These are phyloP conservation scores for Scutellaria galericulata DNA, from an alignment of 257 asterid species.

Conservation along the genomic window DNA sequence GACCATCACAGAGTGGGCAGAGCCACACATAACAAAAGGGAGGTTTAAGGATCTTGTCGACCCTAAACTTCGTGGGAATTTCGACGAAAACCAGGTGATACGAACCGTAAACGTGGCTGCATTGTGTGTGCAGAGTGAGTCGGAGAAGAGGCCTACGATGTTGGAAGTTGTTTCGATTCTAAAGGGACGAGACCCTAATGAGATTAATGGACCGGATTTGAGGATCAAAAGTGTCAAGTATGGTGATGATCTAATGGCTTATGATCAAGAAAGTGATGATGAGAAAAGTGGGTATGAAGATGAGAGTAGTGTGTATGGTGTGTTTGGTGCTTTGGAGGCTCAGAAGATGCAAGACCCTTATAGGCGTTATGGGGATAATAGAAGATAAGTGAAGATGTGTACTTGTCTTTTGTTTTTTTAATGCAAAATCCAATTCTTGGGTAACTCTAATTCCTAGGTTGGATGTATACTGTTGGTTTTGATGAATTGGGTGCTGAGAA, in stretches of 20 bases:
- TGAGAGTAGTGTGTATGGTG: slow-evolving; percentile 79
- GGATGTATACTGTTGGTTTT: neutral
- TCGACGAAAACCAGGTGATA: slow-evolving; percentile 58
- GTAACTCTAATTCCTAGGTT: no score
- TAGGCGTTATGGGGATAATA: slow-evolving; percentile 45
- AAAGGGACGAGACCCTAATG: slow-evolving; percentile 45
- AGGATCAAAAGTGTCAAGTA: slow-evolving; percentile 65
- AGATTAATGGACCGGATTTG: slow-evolving; percentile 18
- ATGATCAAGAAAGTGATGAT: slow-evolving; percentile 66
- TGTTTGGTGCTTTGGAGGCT: slow-evolving; percentile 68
- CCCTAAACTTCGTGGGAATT: slow-evolving; percentile 63
- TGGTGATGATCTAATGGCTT: slow-evolving; percentile 69
- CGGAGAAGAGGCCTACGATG: slow-evolving; percentile 79
- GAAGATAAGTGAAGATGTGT: slow-evolving; percentile 28
- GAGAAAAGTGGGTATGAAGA: slow-evolving; percentile 38
- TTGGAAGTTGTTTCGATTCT: slow-evolving; percentile 65
- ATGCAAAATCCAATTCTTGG: neutral
- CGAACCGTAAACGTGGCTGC: slow-evolving; percentile 64
- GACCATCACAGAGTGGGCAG: slow-evolving; percentile 89
- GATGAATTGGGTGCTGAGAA: neutral
- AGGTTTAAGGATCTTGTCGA: slow-evolving; percentile 67
- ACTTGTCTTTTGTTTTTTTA: neutral
- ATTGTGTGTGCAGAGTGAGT: slow-evolving; percentile 71
- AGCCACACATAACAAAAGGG: slow-evolving; percentile 59
- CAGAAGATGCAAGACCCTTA: slow-evolving; percentile 66